Evolutionary conservation across 148 eudicot species (phyloP), one percentile per base, ranked within the genome.

Genomic region (Rhododendron ovatum): DNA sequence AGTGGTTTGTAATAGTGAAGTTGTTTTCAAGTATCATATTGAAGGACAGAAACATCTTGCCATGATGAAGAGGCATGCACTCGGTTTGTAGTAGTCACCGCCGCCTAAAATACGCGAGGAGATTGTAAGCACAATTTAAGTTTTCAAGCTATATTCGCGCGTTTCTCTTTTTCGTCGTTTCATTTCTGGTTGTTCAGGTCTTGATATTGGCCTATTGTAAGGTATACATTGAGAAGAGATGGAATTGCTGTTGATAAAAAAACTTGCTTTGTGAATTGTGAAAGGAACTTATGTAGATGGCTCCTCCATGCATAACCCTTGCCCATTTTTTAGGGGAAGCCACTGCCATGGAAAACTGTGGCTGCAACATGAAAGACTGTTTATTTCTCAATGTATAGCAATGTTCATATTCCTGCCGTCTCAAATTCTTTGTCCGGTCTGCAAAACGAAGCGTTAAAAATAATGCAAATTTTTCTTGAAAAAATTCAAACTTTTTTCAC

Each of bases 1-100:
- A 79, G 92, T 92, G 33, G 91, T 92, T 50, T 93, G 95, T 79
- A 93, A 92, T 39, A 92, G 94, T 74, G 95, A 91, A 10, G 82
- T 87, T 6, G 95, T 92, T 80, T 91, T 86, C 87, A 76, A 39
- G 9, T 69, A 2, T 85, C 95, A 93, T 89, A 86, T 93, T 43
- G 87, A 88, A 24, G 95, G 95, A 39, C 88, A 91, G 78, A 93
- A 92, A 86, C 95, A 92, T 88, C 86, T 89, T 67, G 78, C 93
- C 47, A 90, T 85, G 91, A 12, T 88, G 80, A 87, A 83, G 88
- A 89, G 87, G 73, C 79, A 39, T 24, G 83, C 61, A 39, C 45
- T 37, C 28, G 85, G 87, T 22, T 57, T 24, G 9, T 28, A 3
- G 39, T 9, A 20, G 47, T 73, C 24, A 35, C 65, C 37, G 7